These are phyloP conservation scores for Cladosporium sp. DNA, from an alignment of 2,329 filamentous ascomycete species.

Conservation along the genomic window DNA sequence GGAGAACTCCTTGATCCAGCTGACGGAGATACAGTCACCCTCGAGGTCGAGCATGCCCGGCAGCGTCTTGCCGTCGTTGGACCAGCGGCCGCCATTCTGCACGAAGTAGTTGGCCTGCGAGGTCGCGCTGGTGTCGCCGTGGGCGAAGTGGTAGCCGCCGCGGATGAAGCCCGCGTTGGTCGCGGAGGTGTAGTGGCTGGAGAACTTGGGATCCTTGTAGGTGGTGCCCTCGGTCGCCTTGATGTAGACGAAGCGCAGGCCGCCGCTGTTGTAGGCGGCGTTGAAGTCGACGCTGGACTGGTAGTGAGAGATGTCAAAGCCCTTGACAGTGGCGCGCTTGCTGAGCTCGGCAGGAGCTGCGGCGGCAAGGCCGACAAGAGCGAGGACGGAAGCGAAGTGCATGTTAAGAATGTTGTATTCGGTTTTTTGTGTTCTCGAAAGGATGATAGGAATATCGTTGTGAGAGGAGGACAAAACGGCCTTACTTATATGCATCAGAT, in stretches of 20 bases:
- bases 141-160: slow-evolving; percentile 53
- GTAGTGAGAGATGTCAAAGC: slow-evolving; percentile 33
- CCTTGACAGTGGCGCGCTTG: slow-evolving; percentile 20
- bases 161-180: slow-evolving; percentile 49
- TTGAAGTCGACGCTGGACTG: slow-evolving; percentile 28
- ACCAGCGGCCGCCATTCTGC: slow-evolving; percentile 50
- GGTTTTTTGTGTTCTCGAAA: neutral
- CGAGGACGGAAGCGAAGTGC: neutral
- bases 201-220: slow-evolving; percentile 33
- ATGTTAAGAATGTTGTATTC: neutral
- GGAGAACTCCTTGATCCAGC: slow-evolving; percentile 50
- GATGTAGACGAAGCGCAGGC: slow-evolving; percentile 30
- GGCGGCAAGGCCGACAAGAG: slow-evolving; percentile 9
- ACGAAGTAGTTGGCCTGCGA: slow-evolving; percentile 49
- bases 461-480: neutral
- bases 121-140: slow-evolving; percentile 41
- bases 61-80: slow-evolving; percentile 47
- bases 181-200: slow-evolving; percentile 44
- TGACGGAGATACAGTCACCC: slow-evolving; percentile 41
- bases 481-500: neutral
- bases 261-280: slow-evolving; percentile 26
- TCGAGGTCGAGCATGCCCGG: slow-evolving; percentile 55
- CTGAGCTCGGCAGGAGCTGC: slow-evolving; percentile 10
- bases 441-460: neutral
- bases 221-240: slow-evolving; percentile 21